Conservation (phyloP, 495 filamentous ascomycete species). For the Hypomontagnella monticulosa region DNA sequence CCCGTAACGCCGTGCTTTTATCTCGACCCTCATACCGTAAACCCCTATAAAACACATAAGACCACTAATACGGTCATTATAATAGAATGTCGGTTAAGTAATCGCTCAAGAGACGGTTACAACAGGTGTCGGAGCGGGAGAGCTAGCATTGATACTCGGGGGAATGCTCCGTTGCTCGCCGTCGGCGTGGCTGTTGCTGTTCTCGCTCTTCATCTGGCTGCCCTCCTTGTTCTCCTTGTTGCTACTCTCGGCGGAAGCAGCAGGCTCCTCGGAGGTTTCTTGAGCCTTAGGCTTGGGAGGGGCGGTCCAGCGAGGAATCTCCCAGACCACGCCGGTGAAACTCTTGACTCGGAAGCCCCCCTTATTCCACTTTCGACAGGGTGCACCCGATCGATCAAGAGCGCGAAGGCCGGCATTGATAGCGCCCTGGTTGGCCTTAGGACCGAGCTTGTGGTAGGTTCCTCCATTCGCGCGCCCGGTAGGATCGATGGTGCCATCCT, state of each 20-base stretch:
- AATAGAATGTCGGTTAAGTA: slow-evolving; percentile 8
- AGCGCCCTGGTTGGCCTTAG: slow-evolving; percentile 96
- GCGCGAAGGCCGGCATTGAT: slow-evolving; percentile 97
- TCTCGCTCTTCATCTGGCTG: slow-evolving; percentile 76
- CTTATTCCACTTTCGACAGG: slow-evolving; percentile 90
- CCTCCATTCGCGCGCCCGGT: slow-evolving; percentile 47
- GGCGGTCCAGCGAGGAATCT: slow-evolving; percentile 83
- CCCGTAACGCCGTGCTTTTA: slow-evolving; percentile 41
- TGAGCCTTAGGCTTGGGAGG: slow-evolving; percentile 64
- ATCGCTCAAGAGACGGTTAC: slow-evolving; percentile 40
- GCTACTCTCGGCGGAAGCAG: slow-evolving; percentile 70
- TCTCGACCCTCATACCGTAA: slow-evolving; percentile 22
- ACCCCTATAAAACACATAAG: slow-evolving; percentile 28
- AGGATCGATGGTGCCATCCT: slow-evolving; percentile 67
- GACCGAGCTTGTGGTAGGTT: slow-evolving; percentile 81
- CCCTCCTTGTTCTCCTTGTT: slow-evolving; percentile 79
- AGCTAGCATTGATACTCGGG: slow-evolving; percentile 52
- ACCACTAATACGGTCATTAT: slow-evolving; percentile 3
- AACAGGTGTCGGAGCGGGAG: slow-evolving; percentile 54
- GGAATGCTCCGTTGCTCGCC: slow-evolving; percentile 55
- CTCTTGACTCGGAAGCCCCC: slow-evolving; percentile 85
- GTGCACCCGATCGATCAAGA: slow-evolving; percentile 86
- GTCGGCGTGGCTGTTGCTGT: slow-evolving; percentile 68
- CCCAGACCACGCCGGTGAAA: slow-evolving; percentile 91
- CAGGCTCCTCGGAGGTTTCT: slow-evolving; percentile 44